Evolutionary conservation across 257 asterid species (phyloP).

Genomic region (Striga asiatica): DNA sequence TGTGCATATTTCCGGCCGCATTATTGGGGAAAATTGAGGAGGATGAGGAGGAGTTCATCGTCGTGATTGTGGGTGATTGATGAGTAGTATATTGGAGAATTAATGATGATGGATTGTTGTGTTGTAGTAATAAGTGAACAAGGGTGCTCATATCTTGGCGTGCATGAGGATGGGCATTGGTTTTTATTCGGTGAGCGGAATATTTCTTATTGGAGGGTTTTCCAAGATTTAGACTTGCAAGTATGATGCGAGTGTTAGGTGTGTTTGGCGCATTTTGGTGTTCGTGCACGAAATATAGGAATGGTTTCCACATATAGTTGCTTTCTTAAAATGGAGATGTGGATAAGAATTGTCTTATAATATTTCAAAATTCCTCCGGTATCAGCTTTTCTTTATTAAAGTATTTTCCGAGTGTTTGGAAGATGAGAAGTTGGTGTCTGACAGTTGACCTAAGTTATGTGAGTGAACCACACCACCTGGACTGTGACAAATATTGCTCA

Average conservation of each 20-base stretch:
- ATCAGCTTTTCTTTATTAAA: neutral
- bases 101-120: slow-evolving; percentile 15
- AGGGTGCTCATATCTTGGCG: slow-evolving; percentile 18
- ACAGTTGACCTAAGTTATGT: slow-evolving; percentile 27
- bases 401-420: neutral
- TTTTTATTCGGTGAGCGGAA: slow-evolving; percentile 38
- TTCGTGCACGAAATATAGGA: neutral
- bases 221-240: neutral
- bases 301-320: neutral
- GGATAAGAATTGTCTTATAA: neutral
- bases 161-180: slow-evolving; percentile 23
- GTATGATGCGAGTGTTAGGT: neutral
- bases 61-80: slow-evolving; percentile 19
- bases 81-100: slow-evolving; percentile 27
- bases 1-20: neutral
- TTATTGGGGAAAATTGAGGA: neutral
- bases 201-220: neutral
- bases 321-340: neutral
- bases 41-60: slow-evolving; percentile 20
- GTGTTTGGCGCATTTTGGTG: neutral
- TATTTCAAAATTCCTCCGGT: neutral
- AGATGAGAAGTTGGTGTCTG: slow-evolving; percentile 20
- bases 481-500: too few species aligned
- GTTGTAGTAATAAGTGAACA: slow-evolving; percentile 15
- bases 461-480: too few species aligned